phyloP scores from a whole-genome alignment of 1,284 basidiomycete genomes.

The Abortiporus biennis region DNA sequence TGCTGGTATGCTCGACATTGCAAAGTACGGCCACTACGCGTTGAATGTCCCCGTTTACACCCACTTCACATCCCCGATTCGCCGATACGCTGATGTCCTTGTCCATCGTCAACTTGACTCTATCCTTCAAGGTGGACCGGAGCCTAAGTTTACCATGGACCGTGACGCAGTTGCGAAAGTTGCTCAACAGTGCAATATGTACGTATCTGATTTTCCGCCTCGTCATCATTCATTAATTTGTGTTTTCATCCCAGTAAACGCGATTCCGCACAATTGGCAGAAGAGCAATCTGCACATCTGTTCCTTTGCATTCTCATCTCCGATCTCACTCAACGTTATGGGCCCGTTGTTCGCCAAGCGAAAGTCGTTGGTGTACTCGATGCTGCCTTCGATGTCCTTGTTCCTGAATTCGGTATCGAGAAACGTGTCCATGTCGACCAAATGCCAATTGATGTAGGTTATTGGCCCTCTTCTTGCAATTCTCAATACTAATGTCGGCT shows the following conservation, averaged over 20 bases:
- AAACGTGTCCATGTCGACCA: slow-evolving; percentile 98
- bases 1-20: slow-evolving; percentile 97
- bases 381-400: slow-evolving; percentile 91
- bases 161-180: slow-evolving; percentile 96
- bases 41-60: slow-evolving; percentile 92
- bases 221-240: slow-evolving; percentile 8
- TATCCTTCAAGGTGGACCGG: slow-evolving; percentile 68
- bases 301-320: slow-evolving; percentile 92
- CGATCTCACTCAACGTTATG: slow-evolving; percentile 90
- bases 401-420: slow-evolving; percentile 95
- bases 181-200: slow-evolving; percentile 97
- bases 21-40: slow-evolving; percentile 94
- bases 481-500: neutral
- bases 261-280: slow-evolving; percentile 85
- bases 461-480: neutral
- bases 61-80: slow-evolving; percentile 93
- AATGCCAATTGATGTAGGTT: slow-evolving; percentile 89
- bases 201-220: no score
- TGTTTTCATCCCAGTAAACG: slow-evolving; percentile 58
- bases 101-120: slow-evolving; percentile 97
- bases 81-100: slow-evolving; percentile 91
- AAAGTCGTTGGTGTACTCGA: slow-evolving; percentile 93
- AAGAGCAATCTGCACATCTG: slow-evolving; percentile 94
- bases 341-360: slow-evolving; percentile 90
- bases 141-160: slow-evolving; percentile 93